A percentile compares a stretch with the other conserved stretches of the same genome.
These are phyloP conservation scores for Neurospora sp. DNA, from an alignment of 495 filamentous ascomycete genomes.

Conservation along the genomic window DNA sequence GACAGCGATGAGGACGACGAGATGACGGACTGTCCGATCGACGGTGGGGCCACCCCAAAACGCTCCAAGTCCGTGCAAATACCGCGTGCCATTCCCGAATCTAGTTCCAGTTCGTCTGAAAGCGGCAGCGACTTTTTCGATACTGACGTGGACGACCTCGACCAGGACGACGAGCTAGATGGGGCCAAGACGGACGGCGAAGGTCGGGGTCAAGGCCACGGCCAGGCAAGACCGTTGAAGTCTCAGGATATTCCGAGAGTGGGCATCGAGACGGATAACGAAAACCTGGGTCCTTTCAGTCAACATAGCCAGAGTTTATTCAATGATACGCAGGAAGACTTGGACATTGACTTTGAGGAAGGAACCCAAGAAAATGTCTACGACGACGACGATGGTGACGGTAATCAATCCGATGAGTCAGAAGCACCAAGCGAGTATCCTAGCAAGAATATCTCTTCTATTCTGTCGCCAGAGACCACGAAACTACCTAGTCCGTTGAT, in stretches of 20 bases:
- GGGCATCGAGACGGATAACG: constrained; percentile 23
- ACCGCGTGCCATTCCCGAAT: background rate
- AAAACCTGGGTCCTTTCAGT: background rate
- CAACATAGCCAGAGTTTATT: background rate
- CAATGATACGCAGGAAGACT: constrained; percentile 9
- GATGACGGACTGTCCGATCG: background rate
- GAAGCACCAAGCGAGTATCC: constrained; percentile 25
- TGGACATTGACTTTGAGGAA: background rate
- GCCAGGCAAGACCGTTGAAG: background rate
- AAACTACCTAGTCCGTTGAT: background rate
- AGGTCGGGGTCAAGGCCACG: background rate
- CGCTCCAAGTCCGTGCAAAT: constrained; percentile 1
- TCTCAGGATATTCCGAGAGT: constrained; percentile 36
- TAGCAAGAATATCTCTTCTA: constrained; percentile 6
- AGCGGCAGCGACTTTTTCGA: background rate
- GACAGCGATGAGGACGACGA: constrained; percentile 8
- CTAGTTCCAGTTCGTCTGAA: background rate
- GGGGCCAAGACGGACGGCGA: constrained; percentile 23
- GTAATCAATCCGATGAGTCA: background rate
- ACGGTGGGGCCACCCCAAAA: background rate
- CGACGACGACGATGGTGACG: constrained; percentile 2
- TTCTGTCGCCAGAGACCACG: background rate
- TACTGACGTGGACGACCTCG: constrained; percentile 2
- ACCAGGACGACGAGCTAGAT: constrained; percentile 26
- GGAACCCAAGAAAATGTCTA: constrained; percentile 1